Base-by-base conservation (phyloP, 441 rosid species). In the Erodium texanum region DNA sequence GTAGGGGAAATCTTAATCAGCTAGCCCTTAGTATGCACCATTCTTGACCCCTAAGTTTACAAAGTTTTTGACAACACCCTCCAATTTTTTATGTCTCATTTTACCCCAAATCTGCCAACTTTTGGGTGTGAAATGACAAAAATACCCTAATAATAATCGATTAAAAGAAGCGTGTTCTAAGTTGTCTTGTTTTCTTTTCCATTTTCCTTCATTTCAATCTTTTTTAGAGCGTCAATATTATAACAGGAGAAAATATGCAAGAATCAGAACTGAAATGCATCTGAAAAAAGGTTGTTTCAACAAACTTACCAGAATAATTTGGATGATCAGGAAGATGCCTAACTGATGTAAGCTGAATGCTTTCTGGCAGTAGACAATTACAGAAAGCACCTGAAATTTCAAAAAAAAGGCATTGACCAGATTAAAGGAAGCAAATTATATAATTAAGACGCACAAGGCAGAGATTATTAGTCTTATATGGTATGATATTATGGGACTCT, bases 291-390 rank as follows among this genome's bases (percentile, higher is more conserved):
- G 45, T 64, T 38, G 45, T 50, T 16, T n/a, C 29, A 34, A 71
- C 32, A 64, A 69, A 75, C 80, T 76, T 76, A 89, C 99, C 98
- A 62, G 94, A 88, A 80, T 75, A 84, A 14, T 80, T 71, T 38
- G 88, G 86, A 78, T 75, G 90, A 76, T 92, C 89, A 1, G 96
- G 87, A 73, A 85, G 88, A 85, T 87, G 93, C 74, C 83, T 75
- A 78, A 89, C 97, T 29, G 97, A 88, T 52, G 87, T 78, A 63
- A 87, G 82, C 80, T 89, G 98, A 78, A 95, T 84, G 82, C 85
- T 92, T 73, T 90, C 93, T 34, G 96, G 98, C 69, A 94, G 82
- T 71, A 95, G 82, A 78, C 97, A 95, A 79, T 86, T 90, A 75
- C 96, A 95, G 80, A 88, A 92, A 38, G 97, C 85, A 83, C 98